Conservation (phyloP, 2,329 filamentous ascomycete species). For the Phoma sp. region DNA sequence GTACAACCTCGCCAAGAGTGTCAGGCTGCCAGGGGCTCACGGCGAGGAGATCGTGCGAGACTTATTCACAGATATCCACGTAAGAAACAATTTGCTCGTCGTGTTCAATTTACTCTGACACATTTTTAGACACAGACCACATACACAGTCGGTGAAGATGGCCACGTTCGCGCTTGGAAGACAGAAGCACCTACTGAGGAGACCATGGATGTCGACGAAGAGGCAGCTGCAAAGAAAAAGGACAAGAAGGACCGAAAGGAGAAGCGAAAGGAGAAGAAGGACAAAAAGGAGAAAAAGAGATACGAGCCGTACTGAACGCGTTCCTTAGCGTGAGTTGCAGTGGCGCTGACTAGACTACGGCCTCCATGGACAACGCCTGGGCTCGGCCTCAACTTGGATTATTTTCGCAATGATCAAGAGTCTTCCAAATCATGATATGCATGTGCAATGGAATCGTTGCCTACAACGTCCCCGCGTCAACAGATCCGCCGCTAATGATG, state of each 20-base stretch:
- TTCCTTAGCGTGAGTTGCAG: neutral
- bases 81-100: conserved; percentile 24
- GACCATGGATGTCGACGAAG: conserved; percentile 39
- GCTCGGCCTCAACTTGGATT: neutral
- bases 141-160: conserved; percentile 61
- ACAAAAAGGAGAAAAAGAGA: conserved; percentile 46
- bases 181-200: conserved; percentile 21
- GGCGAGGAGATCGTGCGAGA: conserved; percentile 59
- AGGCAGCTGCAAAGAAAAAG: conserved; percentile 21
- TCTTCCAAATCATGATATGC: neutral
- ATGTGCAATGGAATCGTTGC: neutral
- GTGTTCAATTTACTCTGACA: neutral
- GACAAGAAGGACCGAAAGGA: conserved; percentile 42
- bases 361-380: no score
- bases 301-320: conserved; percentile 48
- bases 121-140: conserved; percentile 39
- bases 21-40: conserved; percentile 52
- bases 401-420: neutral
- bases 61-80: conserved; percentile 50
- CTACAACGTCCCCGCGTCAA: neutral
- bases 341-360: neutral
- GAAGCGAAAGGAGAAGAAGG: conserved; percentile 44
- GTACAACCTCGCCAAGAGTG: conserved; percentile 33
- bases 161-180: conserved; percentile 55
- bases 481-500: conserved; percentile 11